Evolutionary conservation across 2,329 filamentous ascomycete species (phyloP).

Genomic region (Calycina herbarum): DNA sequence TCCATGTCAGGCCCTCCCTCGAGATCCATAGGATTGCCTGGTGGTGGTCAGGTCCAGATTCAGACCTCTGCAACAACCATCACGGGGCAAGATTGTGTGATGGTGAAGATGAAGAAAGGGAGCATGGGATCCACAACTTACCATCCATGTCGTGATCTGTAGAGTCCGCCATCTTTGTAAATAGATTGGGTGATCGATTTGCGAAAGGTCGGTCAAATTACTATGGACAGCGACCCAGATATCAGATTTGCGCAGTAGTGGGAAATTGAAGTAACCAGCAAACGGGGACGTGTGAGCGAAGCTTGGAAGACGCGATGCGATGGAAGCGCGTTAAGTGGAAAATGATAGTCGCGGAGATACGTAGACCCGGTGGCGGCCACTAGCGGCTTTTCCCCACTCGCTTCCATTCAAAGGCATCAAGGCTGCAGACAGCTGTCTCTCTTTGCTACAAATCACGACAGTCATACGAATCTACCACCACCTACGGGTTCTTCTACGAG

Average conservation of each 20-base stretch:
- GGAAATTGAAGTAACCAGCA: constrained; percentile 2
- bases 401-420: not conserved
- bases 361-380: not conserved
- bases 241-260: not conserved
- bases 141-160: constrained; percentile 50
- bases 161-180: constrained; percentile 45
- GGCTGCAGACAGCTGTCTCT: not conserved
- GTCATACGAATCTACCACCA: constrained; percentile 17
- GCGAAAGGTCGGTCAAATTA: not conserved
- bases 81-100: too few relatives aligned
- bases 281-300: not conserved
- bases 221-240: not conserved
- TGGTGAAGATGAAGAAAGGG: not conserved
- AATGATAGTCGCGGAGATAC: not conserved
- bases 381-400: not conserved
- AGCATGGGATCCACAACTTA: constrained; percentile 35
- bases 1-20: constrained; percentile 67
- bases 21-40: constrained; percentile 53
- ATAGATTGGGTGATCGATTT: not conserved
- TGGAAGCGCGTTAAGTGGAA: constrained; percentile 24
- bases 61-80: too few relatives aligned
- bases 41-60: constrained; percentile 38
- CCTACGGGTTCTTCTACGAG: constrained; percentile 13
- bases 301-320: constrained; percentile 16
- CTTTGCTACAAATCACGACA: constrained; percentile 19